Evolutionary conservation across 108 stramenopile genomes (phyloP), one percentile per base, ranked within the genome.

Genomic region (Chaetoceros muelleri): DNA sequence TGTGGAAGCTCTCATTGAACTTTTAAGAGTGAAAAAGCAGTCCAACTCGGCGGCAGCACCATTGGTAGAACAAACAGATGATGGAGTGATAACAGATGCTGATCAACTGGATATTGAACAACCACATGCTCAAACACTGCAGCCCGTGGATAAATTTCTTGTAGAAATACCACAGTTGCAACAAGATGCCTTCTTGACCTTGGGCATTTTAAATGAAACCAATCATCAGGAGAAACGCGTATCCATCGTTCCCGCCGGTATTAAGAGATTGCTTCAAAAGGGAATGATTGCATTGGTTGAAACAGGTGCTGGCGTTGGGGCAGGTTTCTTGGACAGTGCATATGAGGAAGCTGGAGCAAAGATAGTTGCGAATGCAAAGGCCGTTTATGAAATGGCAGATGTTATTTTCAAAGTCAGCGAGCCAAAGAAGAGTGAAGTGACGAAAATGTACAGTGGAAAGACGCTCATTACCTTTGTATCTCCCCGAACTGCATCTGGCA

Each of bases 161-260:
- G 58, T 60, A 2, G 49, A 72, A 8, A 72, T 79, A 29, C 67
- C 74, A 19, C 30, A 57, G 19, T 63, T 79, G 22, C 70, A 71
- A 28, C 46, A 52, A 13, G 58, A 64, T 31, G 67, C 74, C 8
- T 75, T 73, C 51, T 54, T 79, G 20, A 68, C 64, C 29, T 53
- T 93, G 45, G 90, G 90, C 7, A 79, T 93, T 18, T 73, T 80
- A 46, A 81, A 75, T 47, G 90, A 93, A 62, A 65, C 51, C 20
- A 50, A 47, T 18, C 72, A 81, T 40, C 64, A 58, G 23, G 87
- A 94, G 70, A 59, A 67, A 24, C 57, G 78, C 8, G 82, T 84
- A 5, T 63, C 76, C 23, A 66, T 77, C 23, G 73, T 75, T 0
- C 83, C 83, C 10, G 74, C 67, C 2, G 60, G 48, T 34, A 65